These are phyloP conservation scores for Blastobotrys arbuscula DNA, from an alignment of 1,139 yeast species.

Conservation along the genomic window DNA sequence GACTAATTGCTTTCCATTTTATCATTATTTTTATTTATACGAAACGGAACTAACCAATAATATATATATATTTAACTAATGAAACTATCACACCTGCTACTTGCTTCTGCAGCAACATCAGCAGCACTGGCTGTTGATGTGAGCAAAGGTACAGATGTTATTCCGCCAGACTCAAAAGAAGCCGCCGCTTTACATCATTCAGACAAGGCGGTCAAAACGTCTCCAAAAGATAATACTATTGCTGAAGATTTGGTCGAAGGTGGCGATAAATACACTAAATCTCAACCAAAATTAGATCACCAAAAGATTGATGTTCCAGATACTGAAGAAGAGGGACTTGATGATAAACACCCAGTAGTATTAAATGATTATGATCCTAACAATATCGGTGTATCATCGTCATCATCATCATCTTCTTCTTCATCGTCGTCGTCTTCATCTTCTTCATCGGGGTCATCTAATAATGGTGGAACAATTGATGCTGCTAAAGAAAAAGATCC, in stretches of 20 bases:
- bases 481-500: background rate
- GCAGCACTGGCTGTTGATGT: slow-evolving; percentile 19
- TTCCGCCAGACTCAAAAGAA: slow-evolving; percentile 31
- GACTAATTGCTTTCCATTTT: no score
- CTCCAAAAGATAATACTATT: slow-evolving; percentile 35
- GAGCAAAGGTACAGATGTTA: slow-evolving; percentile 28
- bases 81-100: background rate
- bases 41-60: background rate
- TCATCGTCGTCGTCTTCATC: background rate
- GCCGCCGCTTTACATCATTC: slow-evolving; percentile 27
- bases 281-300: slow-evolving; percentile 30
- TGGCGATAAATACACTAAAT: slow-evolving; percentile 29
- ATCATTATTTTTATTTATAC: background rate
- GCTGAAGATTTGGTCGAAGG: slow-evolving; percentile 26
- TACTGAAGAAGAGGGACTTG: slow-evolving; percentile 22
- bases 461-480: background rate
- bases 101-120: slow-evolving; percentile 2
- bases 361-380: slow-evolving; percentile 38
- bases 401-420: background rate
- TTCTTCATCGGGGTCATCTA: background rate
- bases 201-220: slow-evolving; percentile 33
- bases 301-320: slow-evolving; percentile 27
- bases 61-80: background rate
- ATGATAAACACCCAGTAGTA: slow-evolving; percentile 31
- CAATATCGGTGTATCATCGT: slow-evolving; percentile 30